Conservation (phyloP, 768 basidiomycete genomes). For the Leccinum subtestaceum region DNA sequence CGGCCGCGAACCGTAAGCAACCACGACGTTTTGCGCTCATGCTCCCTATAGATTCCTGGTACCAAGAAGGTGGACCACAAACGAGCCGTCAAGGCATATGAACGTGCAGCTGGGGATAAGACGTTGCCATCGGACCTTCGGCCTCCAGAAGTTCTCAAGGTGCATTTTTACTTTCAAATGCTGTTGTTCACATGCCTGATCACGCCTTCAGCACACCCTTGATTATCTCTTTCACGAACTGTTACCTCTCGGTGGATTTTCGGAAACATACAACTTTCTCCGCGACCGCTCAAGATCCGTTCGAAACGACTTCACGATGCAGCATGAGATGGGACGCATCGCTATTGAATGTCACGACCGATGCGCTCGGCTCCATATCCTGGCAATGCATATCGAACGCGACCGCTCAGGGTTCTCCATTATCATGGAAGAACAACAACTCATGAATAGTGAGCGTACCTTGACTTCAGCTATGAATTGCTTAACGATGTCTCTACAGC, state of each 20-base stretch:
- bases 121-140: conserved; percentile 88
- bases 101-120: conserved; percentile 92
- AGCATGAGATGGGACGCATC: conserved; percentile 69
- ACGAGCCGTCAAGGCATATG: conserved; percentile 92
- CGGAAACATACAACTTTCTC: conserved; percentile 75
- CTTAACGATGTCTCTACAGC: conserved; percentile 47
- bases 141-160: conserved; percentile 80
- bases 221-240: conserved; percentile 91
- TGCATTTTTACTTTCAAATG: conserved; percentile 27
- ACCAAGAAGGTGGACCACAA: conserved; percentile 84
- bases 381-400: conserved; percentile 69
- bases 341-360: conserved; percentile 92
- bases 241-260: conserved; percentile 65
- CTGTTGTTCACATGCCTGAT: neutral
- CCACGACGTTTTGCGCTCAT: conserved; percentile 32
- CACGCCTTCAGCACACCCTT: conserved; percentile 61
- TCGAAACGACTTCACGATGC: conserved; percentile 92
- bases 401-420: conserved; percentile 57
- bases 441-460: conserved; percentile 77
- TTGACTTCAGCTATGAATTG: neutral
- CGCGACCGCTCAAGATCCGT: conserved; percentile 90
- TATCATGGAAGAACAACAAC: conserved; percentile 79
- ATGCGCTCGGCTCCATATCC: conserved; percentile 90
- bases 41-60: conserved; percentile 59
- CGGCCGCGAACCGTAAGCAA: conserved; percentile 2